A percentile compares a stretch with the other conserved stretches of the same genome.
phyloP scores from a whole-genome alignment of 1,284 basidiomycete genomes.

The Xanthoconium separans region DNA sequence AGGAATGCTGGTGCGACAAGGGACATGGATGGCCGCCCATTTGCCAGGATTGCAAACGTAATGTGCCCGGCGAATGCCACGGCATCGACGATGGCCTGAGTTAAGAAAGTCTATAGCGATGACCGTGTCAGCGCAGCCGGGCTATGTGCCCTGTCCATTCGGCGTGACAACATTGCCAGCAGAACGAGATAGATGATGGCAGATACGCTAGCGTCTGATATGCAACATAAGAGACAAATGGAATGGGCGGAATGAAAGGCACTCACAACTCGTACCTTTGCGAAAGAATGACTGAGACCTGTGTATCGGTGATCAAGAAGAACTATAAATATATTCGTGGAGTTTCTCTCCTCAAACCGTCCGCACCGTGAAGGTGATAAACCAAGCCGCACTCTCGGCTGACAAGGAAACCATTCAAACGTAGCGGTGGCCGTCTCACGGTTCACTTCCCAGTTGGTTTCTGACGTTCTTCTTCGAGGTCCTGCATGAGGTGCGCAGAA shows the following conservation, averaged over 20 bases:
- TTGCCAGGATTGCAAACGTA: conserved; percentile 79
- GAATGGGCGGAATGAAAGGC: background rate
- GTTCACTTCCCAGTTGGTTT: conserved; percentile 70
- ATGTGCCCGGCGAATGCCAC: conserved; percentile 46
- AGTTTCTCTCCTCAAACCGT: conserved; percentile 59
- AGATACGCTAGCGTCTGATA: conserved; percentile 70
- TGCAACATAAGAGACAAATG: conserved; percentile 3
- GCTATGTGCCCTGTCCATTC: conserved; percentile 74
- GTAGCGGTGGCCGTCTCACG: conserved; percentile 51
- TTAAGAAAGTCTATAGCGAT: conserved; percentile 78
- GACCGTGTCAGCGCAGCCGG: conserved; percentile 76
- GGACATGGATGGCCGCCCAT: conserved; percentile 75
- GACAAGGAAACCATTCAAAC: conserved; percentile 62
- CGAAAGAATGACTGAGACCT: conserved; percentile 70
- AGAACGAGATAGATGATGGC: conserved; percentile 67
- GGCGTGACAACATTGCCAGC: conserved; percentile 67
- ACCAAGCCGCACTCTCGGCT: conserved; percentile 80
- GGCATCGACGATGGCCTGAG: conserved; percentile 70
- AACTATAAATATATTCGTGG: background rate
- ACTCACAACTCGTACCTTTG: conserved; percentile 79
- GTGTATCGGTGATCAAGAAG: conserved; percentile 3
- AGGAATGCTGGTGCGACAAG: conserved; percentile 82
- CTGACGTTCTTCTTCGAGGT: conserved; percentile 69
- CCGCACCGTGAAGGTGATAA: conserved; percentile 61
- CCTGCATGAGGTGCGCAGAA: conserved; percentile 54